phyloP scores from a whole-genome alignment of 805 yeast species.

The Lachancea fermentati region DNA sequence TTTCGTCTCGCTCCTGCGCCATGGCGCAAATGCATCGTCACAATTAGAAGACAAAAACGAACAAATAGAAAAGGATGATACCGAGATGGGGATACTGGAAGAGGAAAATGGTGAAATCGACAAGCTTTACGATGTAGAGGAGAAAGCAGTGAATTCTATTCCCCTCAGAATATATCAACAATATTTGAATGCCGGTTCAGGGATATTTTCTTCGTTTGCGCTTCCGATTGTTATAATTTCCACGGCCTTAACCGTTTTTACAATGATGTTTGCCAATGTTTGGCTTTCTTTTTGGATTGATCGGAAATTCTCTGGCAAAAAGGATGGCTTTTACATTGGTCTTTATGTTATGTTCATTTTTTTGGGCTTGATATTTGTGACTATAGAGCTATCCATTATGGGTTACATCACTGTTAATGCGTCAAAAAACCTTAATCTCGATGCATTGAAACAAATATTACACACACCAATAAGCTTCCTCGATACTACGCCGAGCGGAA shows the following conservation, averaged over 20 bases:
- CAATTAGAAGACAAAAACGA: slow-evolving; percentile 17
- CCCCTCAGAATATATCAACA: slow-evolving; percentile 31
- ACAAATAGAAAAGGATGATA: slow-evolving; percentile 7
- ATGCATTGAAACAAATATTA: slow-evolving; percentile 54
- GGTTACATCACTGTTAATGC: slow-evolving; percentile 51
- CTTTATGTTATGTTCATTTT: slow-evolving; percentile 59
- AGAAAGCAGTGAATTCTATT: slow-evolving; percentile 36
- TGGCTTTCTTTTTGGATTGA: slow-evolving; percentile 85
- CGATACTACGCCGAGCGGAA: slow-evolving; percentile 84
- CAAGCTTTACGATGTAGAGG: slow-evolving; percentile 26
- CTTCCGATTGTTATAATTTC: slow-evolving; percentile 25
- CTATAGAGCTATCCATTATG: slow-evolving; percentile 39
- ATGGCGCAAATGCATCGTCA: slow-evolving; percentile 15
- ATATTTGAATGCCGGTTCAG: slow-evolving; percentile 38
- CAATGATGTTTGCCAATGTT: slow-evolving; percentile 55
- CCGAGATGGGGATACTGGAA: too few species aligned
- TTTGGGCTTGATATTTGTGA: slow-evolving; percentile 36
- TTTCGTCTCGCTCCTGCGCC: slow-evolving; percentile 38
- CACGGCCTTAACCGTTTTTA: slow-evolving; percentile 40
- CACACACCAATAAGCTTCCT: slow-evolving; percentile 78
- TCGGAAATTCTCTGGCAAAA: slow-evolving; percentile 41
- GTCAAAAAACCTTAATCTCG: slow-evolving; percentile 52
- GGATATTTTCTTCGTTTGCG: slow-evolving; percentile 31
- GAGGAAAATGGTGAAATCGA: slow-evolving; percentile 24
- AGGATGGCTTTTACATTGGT: slow-evolving; percentile 64